These are phyloP conservation scores for Davidsoniella virescens DNA, from an alignment of 2,329 filamentous ascomycete species.

Conservation along the genomic window DNA sequence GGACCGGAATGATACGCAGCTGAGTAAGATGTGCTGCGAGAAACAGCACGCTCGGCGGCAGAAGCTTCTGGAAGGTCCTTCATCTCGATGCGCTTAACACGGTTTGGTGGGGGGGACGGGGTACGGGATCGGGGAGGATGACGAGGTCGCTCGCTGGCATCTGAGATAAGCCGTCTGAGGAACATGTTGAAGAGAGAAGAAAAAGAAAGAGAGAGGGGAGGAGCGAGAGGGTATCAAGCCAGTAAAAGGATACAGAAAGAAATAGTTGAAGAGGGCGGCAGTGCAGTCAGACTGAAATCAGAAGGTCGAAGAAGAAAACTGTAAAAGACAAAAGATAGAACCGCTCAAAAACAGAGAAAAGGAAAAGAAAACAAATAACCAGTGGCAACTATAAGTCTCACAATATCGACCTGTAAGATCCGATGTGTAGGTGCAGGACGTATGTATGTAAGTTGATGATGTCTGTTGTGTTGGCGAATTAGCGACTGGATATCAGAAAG, in stretches of 20 bases:
- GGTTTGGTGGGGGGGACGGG: slow-evolving; percentile 8
- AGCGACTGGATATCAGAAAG: too few relatives aligned
- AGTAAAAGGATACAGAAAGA: not conserved
- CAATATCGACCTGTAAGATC: too few relatives aligned
- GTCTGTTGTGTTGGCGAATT: not conserved
- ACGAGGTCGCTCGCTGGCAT: slow-evolving; percentile 7
- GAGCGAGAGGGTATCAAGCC: not conserved
- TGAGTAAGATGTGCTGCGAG: slow-evolving; percentile 5
- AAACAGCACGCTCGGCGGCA: slow-evolving; percentile 2
- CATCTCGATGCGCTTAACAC: slow-evolving; percentile 12
- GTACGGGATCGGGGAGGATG: slow-evolving; percentile 11
- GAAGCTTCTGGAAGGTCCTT: slow-evolving; percentile 12
- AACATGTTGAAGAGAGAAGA: slow-evolving; percentile 7
- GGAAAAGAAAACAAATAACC: not conserved
- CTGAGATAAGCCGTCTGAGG: slow-evolving; percentile 8
- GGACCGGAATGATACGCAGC: slow-evolving; percentile 6
- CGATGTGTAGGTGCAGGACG: not conserved
- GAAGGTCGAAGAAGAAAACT: not conserved
- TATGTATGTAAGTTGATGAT: not conserved
- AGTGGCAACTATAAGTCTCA: too few relatives aligned
- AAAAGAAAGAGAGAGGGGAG: not conserved
- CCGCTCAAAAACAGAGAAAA: not conserved
- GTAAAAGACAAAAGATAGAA: not conserved
- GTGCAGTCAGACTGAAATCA: not conserved
- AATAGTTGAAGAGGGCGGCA: not conserved